Percentiles rank a stretch among this genome's conserved stretches.
These are phyloP conservation scores for Quercus lobata DNA, from an alignment of 331 rosid genomes.

Conservation along the genomic window DNA sequence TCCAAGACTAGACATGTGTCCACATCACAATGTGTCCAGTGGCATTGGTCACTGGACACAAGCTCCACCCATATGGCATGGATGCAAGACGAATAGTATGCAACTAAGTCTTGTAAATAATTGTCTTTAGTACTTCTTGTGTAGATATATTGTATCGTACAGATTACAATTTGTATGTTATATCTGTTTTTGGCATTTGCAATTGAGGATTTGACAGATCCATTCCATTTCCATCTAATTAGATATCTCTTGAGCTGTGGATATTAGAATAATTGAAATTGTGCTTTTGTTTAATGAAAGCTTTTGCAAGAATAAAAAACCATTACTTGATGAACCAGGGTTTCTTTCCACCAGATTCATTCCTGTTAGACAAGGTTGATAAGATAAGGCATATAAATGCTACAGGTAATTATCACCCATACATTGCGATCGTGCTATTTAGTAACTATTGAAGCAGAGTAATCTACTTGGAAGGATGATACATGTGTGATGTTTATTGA, in stretches of 20 bases:
- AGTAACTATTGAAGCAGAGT: not conserved
- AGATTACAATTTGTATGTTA: too few relatives aligned
- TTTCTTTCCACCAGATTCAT: conserved; percentile 78
- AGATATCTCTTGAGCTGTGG: not conserved
- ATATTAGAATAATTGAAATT: not conserved
- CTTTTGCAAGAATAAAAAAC: conserved; percentile 95
- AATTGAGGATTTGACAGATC: not conserved
- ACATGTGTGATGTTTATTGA: not conserved
- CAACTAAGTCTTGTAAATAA: not conserved
- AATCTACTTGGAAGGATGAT: not conserved
- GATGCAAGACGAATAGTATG: not conserved
- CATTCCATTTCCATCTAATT: not conserved
- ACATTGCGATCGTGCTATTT: too few relatives aligned
- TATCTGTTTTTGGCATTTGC: too few relatives aligned
- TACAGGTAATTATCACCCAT: conserved; percentile 51
- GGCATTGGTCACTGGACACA: too few relatives aligned
- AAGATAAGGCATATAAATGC: conserved; percentile 78
- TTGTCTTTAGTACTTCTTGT: too few relatives aligned
- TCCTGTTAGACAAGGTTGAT: conserved; percentile 74
- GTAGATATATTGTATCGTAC: too few relatives aligned
- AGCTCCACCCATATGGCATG: not conserved
- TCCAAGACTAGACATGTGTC: too few relatives aligned
- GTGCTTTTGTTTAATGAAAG: conserved; percentile 20
- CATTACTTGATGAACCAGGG: conserved; percentile 72
- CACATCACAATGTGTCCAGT: too few relatives aligned